Evolutionary conservation across 75 land plant genomes (phyloP).

Genomic region (Sequoia sempervirens): DNA sequence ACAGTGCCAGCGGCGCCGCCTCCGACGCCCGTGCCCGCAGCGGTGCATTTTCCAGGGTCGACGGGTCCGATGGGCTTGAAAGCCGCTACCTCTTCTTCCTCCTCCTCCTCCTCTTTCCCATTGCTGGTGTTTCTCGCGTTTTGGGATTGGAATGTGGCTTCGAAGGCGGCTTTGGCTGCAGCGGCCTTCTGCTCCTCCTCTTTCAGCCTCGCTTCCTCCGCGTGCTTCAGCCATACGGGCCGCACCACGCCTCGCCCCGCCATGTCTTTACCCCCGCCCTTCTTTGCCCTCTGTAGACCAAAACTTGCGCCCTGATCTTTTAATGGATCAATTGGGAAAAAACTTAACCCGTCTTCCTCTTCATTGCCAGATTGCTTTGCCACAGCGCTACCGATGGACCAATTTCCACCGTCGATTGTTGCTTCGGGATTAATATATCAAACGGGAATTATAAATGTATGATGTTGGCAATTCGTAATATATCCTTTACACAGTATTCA

Average conservation of each 20-base stretch:
- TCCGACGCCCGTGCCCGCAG: slow-evolving; percentile 35
- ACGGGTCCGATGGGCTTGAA: slow-evolving; percentile 39
- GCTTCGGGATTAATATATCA: background rate
- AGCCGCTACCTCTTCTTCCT: slow-evolving; percentile 23
- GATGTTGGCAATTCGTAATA: background rate
- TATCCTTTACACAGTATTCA: background rate
- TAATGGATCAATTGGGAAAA: background rate
- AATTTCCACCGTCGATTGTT: background rate
- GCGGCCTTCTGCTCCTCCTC: slow-evolving; percentile 47
- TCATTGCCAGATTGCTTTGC: background rate
- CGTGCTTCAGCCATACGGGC: slow-evolving; percentile 44
- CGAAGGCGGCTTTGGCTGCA: slow-evolving; percentile 38
- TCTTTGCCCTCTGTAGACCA: background rate
- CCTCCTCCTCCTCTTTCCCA: slow-evolving; percentile 25
- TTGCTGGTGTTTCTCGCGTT: slow-evolving; percentile 18
- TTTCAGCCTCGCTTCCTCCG: slow-evolving; percentile 43
- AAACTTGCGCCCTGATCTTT: background rate
- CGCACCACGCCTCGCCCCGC: slow-evolving; percentile 51
- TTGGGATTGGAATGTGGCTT: slow-evolving; percentile 32
- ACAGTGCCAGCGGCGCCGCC: slow-evolving; percentile 40
- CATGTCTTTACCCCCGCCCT: slow-evolving; percentile 18
- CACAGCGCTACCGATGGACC: background rate
- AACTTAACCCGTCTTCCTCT: background rate
- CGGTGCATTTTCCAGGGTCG: slow-evolving; percentile 34
- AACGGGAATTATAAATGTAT: background rate